Conservation (phyloP, 1,139 yeast species). For the Saccharomyces hybrid region DNA sequence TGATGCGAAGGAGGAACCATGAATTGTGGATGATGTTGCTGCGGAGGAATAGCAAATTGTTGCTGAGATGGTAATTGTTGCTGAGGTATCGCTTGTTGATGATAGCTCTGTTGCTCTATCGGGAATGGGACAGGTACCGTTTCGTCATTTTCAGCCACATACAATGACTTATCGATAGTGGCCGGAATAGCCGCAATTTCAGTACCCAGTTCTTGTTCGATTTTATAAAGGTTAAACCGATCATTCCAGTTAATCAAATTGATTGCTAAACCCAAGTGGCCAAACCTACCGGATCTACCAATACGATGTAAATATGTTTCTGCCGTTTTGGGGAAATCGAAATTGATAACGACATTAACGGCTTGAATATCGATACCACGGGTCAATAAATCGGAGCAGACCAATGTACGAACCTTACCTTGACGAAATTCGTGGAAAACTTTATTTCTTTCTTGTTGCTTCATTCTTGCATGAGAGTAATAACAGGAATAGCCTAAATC, state of each 20-base stretch:
- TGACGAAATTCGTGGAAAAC: conserved; percentile 98
- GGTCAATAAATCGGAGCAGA: conserved; percentile 91
- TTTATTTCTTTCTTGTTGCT: conserved; percentile 93
- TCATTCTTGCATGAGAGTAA: conserved; percentile 96
- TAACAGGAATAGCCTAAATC: conserved; percentile 96
- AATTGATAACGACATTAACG: conserved; percentile 94
- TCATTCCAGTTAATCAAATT: conserved; percentile 97
- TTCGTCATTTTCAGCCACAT: conserved; percentile 75
- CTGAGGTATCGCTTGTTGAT: conserved; percentile 13
- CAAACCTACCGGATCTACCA: conserved; percentile 99
- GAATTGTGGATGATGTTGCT: conserved; percentile 18
- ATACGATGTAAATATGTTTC: conserved; percentile 97
- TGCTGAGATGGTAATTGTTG: conserved; percentile 12
- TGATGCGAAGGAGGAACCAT: conserved; percentile 7
- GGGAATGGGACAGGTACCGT: conserved; percentile 86
- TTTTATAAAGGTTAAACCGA: conserved; percentile 84
- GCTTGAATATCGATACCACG: conserved; percentile 99
- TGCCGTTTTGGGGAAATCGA: conserved; percentile 97
- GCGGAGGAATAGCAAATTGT: conserved; percentile 20
- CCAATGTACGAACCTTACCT: conserved; percentile 94
- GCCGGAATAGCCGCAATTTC: conserved; percentile 96
- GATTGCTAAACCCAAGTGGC: conserved; percentile 96
- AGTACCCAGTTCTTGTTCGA: conserved; percentile 95
- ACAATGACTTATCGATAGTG: conserved; percentile 75
- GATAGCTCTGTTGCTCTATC: conserved; percentile 36